Base-by-base conservation (phyloP, 257 asterid genomes). In the Penstemon barbatus region DNA sequence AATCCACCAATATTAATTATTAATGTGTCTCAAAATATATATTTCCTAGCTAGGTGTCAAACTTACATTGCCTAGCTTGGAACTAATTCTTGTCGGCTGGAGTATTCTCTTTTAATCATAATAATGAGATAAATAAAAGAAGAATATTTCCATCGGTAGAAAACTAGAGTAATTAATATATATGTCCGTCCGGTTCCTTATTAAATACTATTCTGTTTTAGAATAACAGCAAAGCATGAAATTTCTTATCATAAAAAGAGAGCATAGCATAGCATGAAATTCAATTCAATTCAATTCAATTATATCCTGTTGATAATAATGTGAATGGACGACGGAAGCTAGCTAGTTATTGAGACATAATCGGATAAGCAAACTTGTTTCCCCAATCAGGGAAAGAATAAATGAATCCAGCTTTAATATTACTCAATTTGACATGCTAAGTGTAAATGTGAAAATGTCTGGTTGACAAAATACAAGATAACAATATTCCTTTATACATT, bases 331-430 rank as follows among this genome's bases (percentile, higher is more conserved):
- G 61, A 61, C 7, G 25, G 33, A 25, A 25, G 33, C 33, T 19
- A n/a, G 51, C 36, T 6, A 19, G 33, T 25, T 25, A 25, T 2
- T 25, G 33, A 62, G 62, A 40, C 48, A 63, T 49, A 40, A 66
- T 43, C 43, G 5, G 61, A 65, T 46, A 41, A 61, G 69, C 60
- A 13, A 38, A 54, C 46, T 6, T 49, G 72, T 45, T 63, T 19
- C 54, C 68, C 40, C 63, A 61, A 55, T 57, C 25, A 49, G 63
- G 65, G 55, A n/a, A 57, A 43, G 53, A 77, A 72, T 66, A 40
- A 66, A 33, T 66, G 71, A 45, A 68, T 51, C 63, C 71, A 72
- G 61, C 75, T 61, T 19, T 40, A 7, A 11, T 5, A 15, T 49
- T 62, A 40, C 48, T 44, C 38, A 15, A 8, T 59, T 13, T 67